Evolutionary conservation across 768 basidiomycete species (phyloP).

Genomic region (Cyclocybe cylindracea): DNA sequence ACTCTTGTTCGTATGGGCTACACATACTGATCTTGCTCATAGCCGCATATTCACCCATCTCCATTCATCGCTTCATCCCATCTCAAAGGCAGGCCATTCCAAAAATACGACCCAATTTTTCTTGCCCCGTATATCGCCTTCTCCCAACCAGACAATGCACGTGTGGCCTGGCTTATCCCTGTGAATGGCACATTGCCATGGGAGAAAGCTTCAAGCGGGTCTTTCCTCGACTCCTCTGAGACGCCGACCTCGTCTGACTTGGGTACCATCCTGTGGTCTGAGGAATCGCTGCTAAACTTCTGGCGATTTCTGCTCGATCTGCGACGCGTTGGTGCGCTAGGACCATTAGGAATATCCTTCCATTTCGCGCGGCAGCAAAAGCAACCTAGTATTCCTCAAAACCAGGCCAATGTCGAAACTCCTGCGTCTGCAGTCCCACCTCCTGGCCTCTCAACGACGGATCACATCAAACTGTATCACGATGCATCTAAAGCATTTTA

Average conservation of each 20-base stretch:
- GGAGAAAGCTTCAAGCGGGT: conserved; percentile 42
- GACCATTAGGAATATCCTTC: conserved; percentile 52
- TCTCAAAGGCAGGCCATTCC: conserved; percentile 29
- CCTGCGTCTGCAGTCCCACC: not conserved
- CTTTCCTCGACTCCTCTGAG: conserved; percentile 32
- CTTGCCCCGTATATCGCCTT: conserved; percentile 35
- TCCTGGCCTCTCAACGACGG: conserved; percentile 28
- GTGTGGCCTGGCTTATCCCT: conserved; percentile 60
- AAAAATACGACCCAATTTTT: conserved; percentile 33
- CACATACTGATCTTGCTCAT: conserved; percentile 15
- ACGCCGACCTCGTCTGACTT: conserved; percentile 20
- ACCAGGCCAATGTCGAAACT: not conserved
- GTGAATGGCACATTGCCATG: conserved; percentile 55
- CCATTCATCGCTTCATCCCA: conserved; percentile 20
- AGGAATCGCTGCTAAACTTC: conserved; percentile 37
- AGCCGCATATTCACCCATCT: conserved; percentile 40
- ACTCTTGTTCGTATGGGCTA: not conserved
- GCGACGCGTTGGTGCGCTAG: conserved; percentile 36
- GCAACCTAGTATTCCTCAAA: not conserved
- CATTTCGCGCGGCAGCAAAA: conserved; percentile 26
- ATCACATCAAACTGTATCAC: conserved; percentile 64
- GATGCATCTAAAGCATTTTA: conserved; percentile 48
- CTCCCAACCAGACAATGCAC: conserved; percentile 33
- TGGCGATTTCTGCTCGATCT: conserved; percentile 52
- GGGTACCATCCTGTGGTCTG: conserved; percentile 47